Percentiles rank a stretch among this genome's conserved stretches.
phyloP scores from a whole-genome alignment of 2,329 filamentous ascomycete species.

The Didymella lethalis region DNA sequence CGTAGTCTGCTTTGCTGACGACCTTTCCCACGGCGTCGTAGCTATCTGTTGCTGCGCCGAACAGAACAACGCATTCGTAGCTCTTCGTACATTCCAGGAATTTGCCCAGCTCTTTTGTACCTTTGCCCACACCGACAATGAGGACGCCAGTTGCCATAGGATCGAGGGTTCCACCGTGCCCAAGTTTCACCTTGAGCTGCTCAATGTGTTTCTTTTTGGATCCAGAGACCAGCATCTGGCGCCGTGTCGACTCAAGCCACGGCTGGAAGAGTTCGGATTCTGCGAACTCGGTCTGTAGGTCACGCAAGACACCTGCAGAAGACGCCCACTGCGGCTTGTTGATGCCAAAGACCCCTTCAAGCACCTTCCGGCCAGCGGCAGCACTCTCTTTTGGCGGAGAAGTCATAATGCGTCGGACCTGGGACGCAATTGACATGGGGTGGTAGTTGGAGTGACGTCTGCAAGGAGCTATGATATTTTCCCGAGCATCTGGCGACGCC shows the following conservation, averaged over 20 bases:
- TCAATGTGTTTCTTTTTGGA: slow-evolving; percentile 64
- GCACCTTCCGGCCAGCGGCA: slow-evolving; percentile 52
- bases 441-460: slow-evolving; percentile 12
- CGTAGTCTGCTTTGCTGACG: slow-evolving; percentile 75
- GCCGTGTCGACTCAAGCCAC: slow-evolving; percentile 72
- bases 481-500: slow-evolving; percentile 8
- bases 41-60: slow-evolving; percentile 90
- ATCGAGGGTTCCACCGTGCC: slow-evolving; percentile 94
- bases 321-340: slow-evolving; percentile 89
- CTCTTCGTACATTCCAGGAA: slow-evolving; percentile 92
- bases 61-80: slow-evolving; percentile 88
- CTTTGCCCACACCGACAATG: slow-evolving; percentile 84
- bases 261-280: slow-evolving; percentile 80
- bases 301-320: slow-evolving; percentile 89
- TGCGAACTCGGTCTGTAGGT: slow-evolving; percentile 85
- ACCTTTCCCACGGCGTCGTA: slow-evolving; percentile 90
- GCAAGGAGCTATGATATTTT: slow-evolving; percentile 9
- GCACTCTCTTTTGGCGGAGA: slow-evolving; percentile 34
- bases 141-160: slow-evolving; percentile 93
- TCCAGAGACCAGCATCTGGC: slow-evolving; percentile 62
- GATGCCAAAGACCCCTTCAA: slow-evolving; percentile 75
- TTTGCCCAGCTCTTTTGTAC: slow-evolving; percentile 80
- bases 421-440: slow-evolving; percentile 35
- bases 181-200: slow-evolving; percentile 79
- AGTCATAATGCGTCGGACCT: slow-evolving; percentile 36